A percentile compares a stretch with the other conserved stretches of the same genome.
These are phyloP conservation scores for Oxytropis ochrocephala DNA, from an alignment of 306 rosid genomes.

Conservation along the genomic window DNA sequence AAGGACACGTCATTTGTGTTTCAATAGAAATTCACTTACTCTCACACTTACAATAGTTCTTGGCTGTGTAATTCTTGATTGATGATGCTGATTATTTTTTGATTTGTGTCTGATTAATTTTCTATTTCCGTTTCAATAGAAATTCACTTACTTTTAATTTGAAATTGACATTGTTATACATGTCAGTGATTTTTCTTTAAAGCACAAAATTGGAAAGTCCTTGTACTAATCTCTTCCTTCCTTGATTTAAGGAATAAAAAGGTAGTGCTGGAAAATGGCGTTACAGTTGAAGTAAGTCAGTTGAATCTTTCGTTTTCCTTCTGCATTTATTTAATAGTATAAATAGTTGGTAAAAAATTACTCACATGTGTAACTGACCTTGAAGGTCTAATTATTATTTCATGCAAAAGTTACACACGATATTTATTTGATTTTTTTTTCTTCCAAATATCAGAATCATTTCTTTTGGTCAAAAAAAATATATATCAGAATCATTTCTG, in stretches of 20 bases:
- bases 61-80: background rate
- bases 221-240: background rate
- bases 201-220: background rate
- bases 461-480: too few relatives aligned
- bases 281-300: conserved; percentile 65
- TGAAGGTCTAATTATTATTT: background rate
- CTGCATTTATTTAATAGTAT: background rate
- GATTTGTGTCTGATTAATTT: background rate
- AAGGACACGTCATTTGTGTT: too few relatives aligned
- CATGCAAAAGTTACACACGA: background rate
- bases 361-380: background rate
- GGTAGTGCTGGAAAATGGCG: conserved; percentile 67
- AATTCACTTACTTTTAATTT: conserved; percentile 3
- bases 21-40: too few relatives aligned
- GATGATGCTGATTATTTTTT: background rate
- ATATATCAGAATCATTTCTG: background rate
- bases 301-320: conserved; percentile 8
- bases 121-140: background rate
- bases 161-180: conserved; percentile 1
- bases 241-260: conserved; percentile 57
- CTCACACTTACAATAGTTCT: background rate
- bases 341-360: background rate
- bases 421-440: background rate
- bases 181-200: background rate
- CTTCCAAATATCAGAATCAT: background rate